phyloP scores from a whole-genome alignment of 257 asterid genomes.

The Solanum peruvianum region DNA sequence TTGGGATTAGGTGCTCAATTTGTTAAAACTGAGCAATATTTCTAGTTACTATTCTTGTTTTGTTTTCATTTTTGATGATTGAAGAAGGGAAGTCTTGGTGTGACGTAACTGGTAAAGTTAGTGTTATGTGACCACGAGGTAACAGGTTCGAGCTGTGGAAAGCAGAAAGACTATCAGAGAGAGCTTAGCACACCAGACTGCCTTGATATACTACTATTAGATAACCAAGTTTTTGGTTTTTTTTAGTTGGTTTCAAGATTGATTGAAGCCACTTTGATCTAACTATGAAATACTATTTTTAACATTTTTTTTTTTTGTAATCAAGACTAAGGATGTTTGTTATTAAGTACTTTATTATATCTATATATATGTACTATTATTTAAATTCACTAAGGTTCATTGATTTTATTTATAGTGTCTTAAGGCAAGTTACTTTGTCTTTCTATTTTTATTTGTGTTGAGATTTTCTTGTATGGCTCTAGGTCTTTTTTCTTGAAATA shows the following conservation, averaged over 20 bases:
- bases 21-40: constrained; percentile 1
- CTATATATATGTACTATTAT: background rate
- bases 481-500: background rate
- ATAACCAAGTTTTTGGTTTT: background rate
- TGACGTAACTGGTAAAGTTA: background rate
- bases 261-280: background rate
- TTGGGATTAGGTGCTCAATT: constrained; percentile 30
- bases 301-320: background rate
- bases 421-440: background rate
- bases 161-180: background rate
- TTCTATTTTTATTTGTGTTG: background rate
- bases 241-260: background rate
- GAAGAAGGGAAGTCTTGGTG: background rate
- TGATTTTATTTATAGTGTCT: background rate
- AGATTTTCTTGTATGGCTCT: background rate
- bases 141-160: background rate
- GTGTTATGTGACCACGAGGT: background rate
- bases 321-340: background rate
- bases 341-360: background rate
- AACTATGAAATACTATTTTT: background rate
- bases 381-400: background rate
- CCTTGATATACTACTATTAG: background rate
- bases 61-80: background rate
- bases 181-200: background rate
- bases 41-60: background rate